phyloP scores from a whole-genome alignment of 208 protist species.

The Trypanosomatidae sp. region DNA sequence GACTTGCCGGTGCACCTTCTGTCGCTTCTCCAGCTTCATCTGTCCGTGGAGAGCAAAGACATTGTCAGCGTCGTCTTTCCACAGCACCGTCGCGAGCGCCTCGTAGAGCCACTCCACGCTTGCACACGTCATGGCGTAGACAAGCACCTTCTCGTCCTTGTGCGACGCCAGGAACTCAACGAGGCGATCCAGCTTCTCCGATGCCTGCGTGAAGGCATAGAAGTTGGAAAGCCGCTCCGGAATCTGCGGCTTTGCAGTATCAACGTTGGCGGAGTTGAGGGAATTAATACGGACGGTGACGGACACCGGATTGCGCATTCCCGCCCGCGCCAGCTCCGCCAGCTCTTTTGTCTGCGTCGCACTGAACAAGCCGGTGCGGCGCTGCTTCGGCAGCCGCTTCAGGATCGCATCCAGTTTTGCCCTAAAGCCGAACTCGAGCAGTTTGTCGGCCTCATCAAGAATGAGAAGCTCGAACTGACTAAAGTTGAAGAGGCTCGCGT shows the following conservation, averaged over 20 bases:
- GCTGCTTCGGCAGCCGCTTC: conserved; percentile 88
- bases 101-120: conserved; percentile 91
- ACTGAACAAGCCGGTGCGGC: conserved; percentile 92
- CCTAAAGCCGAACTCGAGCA: conserved; percentile 94
- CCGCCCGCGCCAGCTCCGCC: conserved; percentile 82
- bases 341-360: conserved; percentile 94
- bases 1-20: conserved; percentile 75
- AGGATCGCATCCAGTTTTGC: conserved; percentile 90
- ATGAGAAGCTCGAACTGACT: conserved; percentile 90
- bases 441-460: conserved; percentile 93
- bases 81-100: conserved; percentile 64
- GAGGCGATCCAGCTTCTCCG: conserved; percentile 89
- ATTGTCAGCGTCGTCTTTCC: conserved; percentile 52
- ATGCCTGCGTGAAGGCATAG: conserved; percentile 73
- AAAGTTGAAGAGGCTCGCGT: conserved; percentile 74
- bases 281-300: conserved; percentile 80
- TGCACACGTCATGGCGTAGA: conserved; percentile 94
- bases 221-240: conserved; percentile 89
- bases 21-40: conserved; percentile 90
- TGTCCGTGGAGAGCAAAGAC: conserved; percentile 92
- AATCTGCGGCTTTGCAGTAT: conserved; percentile 79
- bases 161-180: conserved; percentile 67
- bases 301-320: conserved; percentile 91
- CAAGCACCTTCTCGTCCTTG: conserved; percentile 81
- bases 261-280: conserved; percentile 36